Evolutionary conservation across 2,329 filamentous ascomycete genomes (phyloP).

Genomic region (Fusarium sarcochroum): DNA sequence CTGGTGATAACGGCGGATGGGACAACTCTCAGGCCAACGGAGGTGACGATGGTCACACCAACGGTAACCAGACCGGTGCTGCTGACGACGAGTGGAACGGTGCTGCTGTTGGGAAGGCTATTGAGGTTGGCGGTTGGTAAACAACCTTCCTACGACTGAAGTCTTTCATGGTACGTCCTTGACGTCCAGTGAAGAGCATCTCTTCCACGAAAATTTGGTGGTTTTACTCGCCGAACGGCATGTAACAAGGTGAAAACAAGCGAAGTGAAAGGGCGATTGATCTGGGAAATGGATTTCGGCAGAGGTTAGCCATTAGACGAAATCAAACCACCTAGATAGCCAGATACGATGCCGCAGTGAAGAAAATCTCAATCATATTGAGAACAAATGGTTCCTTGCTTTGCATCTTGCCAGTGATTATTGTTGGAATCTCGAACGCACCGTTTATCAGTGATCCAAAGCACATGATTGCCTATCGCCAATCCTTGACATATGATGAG

Average conservation of each 20-base stretch:
- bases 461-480: no score
- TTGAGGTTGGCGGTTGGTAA: conserved; percentile 39
- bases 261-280: conserved; percentile 6
- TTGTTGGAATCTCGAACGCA: conserved; percentile 3
- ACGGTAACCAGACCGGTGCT: conserved; percentile 8
- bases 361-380: conserved; percentile 12
- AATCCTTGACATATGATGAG: no score
- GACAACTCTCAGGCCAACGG: conserved; percentile 10
- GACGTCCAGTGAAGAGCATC: not conserved
- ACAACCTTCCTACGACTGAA: not conserved
- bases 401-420: not conserved
- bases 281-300: conserved; percentile 26
- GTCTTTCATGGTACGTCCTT: not conserved
- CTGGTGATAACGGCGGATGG: conserved; percentile 22
- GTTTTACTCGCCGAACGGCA: not conserved
- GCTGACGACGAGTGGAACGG: conserved; percentile 25
- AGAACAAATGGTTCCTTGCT: not conserved
- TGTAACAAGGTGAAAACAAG: not conserved
- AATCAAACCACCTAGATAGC: conserved; percentile 3
- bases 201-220: not conserved
- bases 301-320: not conserved
- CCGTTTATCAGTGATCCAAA: conserved; percentile 41
- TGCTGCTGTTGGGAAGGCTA: not conserved
- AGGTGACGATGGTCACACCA: conserved; percentile 12
- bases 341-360: not conserved